phyloP scores from a whole-genome alignment of 108 stramenopile species.

The Discostella pseudostelligera region DNA sequence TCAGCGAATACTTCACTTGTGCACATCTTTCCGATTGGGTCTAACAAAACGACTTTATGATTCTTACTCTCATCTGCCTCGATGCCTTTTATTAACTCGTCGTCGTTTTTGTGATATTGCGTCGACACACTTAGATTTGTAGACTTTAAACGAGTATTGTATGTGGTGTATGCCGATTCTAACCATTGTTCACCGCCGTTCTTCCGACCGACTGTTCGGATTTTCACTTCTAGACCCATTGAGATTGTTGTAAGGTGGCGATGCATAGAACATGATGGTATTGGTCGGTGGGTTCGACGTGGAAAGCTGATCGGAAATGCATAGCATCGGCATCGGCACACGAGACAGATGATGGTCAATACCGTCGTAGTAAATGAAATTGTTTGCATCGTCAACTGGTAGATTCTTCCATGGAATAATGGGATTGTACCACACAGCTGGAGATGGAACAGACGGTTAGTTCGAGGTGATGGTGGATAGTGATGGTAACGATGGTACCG shows the following conservation, averaged over 20 bases:
- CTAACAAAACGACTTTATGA: slow-evolving; percentile 69
- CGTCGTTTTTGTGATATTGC: slow-evolving; percentile 87
- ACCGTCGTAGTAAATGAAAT: no score
- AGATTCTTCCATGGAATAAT: no score
- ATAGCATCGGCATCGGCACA: background rate
- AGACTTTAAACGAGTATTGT: slow-evolving; percentile 65
- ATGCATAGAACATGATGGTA: background rate
- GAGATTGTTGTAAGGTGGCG: slow-evolving; percentile 8
- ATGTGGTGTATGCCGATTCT: slow-evolving; percentile 69
- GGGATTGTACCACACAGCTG: no score
- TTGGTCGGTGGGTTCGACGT: background rate
- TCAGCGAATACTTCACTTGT: slow-evolving; percentile 77
- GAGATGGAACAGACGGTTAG: no score
- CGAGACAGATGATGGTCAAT: no score
- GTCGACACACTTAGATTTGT: slow-evolving; percentile 71
- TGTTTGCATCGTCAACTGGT: no score
- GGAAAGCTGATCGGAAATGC: background rate
- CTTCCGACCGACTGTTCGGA: slow-evolving; percentile 81
- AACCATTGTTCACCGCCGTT: slow-evolving; percentile 72
- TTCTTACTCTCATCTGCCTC: slow-evolving; percentile 55
- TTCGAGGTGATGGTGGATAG: no score
- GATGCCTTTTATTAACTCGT: slow-evolving; percentile 70
- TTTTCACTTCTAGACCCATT: slow-evolving; percentile 72
- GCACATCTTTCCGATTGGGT: slow-evolving; percentile 64
- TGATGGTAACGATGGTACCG: no score